These are phyloP conservation scores for Penicillium goetzii DNA, from an alignment of 495 filamentous ascomycete genomes.

Conservation along the genomic window DNA sequence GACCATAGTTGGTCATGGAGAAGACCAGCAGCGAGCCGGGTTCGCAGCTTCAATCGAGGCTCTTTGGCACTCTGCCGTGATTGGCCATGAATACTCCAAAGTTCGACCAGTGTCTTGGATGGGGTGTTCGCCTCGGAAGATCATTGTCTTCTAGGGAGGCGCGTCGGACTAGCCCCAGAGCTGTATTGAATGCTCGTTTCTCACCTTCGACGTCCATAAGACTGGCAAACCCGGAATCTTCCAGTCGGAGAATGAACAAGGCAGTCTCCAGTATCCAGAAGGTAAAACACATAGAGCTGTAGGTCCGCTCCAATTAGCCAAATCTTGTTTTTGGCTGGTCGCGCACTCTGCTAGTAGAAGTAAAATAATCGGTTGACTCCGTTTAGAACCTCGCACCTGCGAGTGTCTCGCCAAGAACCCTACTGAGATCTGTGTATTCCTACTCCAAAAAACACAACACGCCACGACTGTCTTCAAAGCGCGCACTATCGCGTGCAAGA, in stretches of 20 bases:
- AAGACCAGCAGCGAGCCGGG: conserved; percentile 21
- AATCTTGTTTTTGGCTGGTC: conserved; percentile 16
- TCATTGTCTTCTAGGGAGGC: conserved; percentile 24
- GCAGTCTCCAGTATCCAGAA: conserved; percentile 15
- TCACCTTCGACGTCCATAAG: conserved; percentile 17
- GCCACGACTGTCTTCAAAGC: neutral
- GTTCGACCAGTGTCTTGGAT: conserved; percentile 4
- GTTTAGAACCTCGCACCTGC: conserved; percentile 4
- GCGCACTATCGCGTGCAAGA: neutral
- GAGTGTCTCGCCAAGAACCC: neutral
- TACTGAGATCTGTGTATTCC: conserved; percentile 4
- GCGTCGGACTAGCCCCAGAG: conserved; percentile 15
- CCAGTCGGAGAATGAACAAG: conserved; percentile 20
- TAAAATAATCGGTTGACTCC: neutral
- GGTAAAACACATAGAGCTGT: conserved; percentile 27
- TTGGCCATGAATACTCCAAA: too few species aligned
- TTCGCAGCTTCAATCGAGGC: conserved; percentile 17
- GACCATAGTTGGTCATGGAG: conserved; percentile 22
- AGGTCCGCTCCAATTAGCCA: conserved; percentile 13
- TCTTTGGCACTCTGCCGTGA: conserved; percentile 11
- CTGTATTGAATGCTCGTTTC: conserved; percentile 18
- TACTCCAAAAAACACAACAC: conserved; percentile 11
- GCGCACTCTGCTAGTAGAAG: neutral
- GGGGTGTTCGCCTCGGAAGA: conserved; percentile 15
- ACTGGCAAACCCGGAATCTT: conserved; percentile 11